Evolutionary conservation across 2,329 filamentous ascomycete species (phyloP).

Genomic region (Sporothrix pallida): DNA sequence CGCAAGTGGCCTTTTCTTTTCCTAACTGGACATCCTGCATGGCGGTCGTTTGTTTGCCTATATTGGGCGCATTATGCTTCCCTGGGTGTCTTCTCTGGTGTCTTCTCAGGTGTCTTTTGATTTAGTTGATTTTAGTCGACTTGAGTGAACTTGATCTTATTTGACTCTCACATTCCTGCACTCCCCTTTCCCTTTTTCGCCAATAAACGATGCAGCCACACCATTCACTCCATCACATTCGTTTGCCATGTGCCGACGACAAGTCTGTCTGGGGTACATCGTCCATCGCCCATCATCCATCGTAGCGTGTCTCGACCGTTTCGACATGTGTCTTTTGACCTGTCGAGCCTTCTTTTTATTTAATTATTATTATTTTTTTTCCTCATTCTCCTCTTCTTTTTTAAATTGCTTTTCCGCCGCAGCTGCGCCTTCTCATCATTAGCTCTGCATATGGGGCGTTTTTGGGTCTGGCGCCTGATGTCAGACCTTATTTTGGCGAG

Average conservation of each 20-base stretch:
- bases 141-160: no score
- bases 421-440: constrained; percentile 16
- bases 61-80: constrained; percentile 22
- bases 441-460: not conserved
- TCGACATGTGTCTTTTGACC: not conserved
- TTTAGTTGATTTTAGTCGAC: not conserved
- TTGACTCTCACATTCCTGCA: not conserved
- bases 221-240: not conserved
- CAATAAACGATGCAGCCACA: not conserved
- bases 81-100: not conserved
- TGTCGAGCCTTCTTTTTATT: not conserved
- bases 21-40: not conserved
- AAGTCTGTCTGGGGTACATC: not conserved
- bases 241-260: constrained; percentile 18
- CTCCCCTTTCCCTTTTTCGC: not conserved
- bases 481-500: not conserved
- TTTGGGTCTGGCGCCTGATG: not conserved
- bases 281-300: not conserved
- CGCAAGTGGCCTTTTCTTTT: not conserved
- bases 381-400: not conserved
- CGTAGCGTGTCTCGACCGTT: not conserved
- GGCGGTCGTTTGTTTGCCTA: not conserved
- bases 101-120: not conserved
- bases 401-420: not conserved
- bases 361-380: not conserved